Conservation (phyloP, 345 rosid species). For the Hevea brasiliensis region DNA sequence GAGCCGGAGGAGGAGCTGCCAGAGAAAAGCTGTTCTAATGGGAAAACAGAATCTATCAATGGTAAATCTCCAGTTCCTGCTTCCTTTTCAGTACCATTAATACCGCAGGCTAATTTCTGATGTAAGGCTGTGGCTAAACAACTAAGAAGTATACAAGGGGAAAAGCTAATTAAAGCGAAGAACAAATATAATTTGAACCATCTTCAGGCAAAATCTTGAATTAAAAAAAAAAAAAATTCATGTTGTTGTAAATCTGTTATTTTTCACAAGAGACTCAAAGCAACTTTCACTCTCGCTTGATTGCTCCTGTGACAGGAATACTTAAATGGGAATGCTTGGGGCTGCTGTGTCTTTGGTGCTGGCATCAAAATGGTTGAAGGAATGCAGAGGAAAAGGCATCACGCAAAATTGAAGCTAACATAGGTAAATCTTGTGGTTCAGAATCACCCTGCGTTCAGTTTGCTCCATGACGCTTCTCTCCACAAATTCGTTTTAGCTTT, state of each 20-base stretch:
- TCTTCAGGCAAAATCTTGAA: conserved; percentile 15
- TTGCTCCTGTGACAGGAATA: conserved; percentile 52
- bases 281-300: conserved; percentile 39
- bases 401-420: conserved; percentile 47
- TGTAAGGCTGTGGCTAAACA: not conserved
- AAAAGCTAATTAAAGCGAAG: not conserved
- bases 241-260: not conserved
- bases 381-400: conserved; percentile 49
- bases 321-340: conserved; percentile 41
- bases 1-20: conserved; percentile 72
- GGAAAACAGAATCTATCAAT: conserved; percentile 48
- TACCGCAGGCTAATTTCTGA: not conserved
- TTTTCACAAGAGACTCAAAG: conserved; percentile 11
- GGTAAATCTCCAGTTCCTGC: conserved; percentile 42
- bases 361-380: conserved; percentile 54
- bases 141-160: not conserved
- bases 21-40: conserved; percentile 58
- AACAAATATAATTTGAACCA: not conserved
- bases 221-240: conserved; percentile 17
- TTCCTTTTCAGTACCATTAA: conserved; percentile 12
- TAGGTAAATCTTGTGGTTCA: conserved; percentile 22
- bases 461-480: conserved; percentile 15
- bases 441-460: conserved; percentile 5
- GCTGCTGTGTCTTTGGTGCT: conserved; percentile 55
- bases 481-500: conserved; percentile 10